Conservation (phyloP, 2,329 filamentous ascomycete species). For the Pseudogymnoascus sp. region DNA sequence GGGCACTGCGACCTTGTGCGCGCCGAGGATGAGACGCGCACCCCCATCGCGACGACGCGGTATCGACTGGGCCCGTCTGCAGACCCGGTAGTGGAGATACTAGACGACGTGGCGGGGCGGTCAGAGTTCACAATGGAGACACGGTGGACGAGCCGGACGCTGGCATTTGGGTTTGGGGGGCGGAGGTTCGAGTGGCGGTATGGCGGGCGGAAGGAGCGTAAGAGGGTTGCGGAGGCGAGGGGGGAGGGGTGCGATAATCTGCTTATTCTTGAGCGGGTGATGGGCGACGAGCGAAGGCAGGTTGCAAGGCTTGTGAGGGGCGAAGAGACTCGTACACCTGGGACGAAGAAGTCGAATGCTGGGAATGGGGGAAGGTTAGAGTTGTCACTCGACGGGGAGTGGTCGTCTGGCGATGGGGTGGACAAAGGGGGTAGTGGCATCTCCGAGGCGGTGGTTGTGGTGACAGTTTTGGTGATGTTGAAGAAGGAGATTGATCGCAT, state of each 20-base stretch:
- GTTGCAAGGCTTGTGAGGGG: slow-evolving; percentile 39
- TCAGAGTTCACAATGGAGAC: slow-evolving; percentile 25
- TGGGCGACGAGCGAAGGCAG: slow-evolving; percentile 15
- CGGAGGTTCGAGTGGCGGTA: slow-evolving; percentile 51
- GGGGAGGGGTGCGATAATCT: slow-evolving; percentile 37
- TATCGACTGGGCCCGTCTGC: slow-evolving; percentile 49
- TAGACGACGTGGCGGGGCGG: not conserved
- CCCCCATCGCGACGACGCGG: slow-evolving; percentile 40
- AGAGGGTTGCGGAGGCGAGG: slow-evolving; percentile 32
- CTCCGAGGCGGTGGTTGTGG: slow-evolving; percentile 44
- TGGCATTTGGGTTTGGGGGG: slow-evolving; percentile 35
- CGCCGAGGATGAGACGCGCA: slow-evolving; percentile 29
- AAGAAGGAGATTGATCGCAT: slow-evolving; percentile 54
- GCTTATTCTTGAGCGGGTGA: slow-evolving; percentile 43
- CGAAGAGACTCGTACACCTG: slow-evolving; percentile 31
- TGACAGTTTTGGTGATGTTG: slow-evolving; percentile 51
- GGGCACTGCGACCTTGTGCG: slow-evolving; percentile 41
- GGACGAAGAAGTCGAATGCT: slow-evolving; percentile 29
- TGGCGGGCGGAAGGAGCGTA: slow-evolving; percentile 37
- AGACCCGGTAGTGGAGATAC: slow-evolving; percentile 37
- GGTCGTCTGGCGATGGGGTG: slow-evolving; percentile 29
- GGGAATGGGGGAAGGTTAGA: slow-evolving; percentile 43
- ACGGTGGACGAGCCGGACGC: slow-evolving; percentile 37
- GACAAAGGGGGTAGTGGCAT: slow-evolving; percentile 29
- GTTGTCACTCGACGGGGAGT: slow-evolving; percentile 33